Conservation (phyloP, 2,329 filamentous ascomycete genomes). For the Monosporascus sp. region DNA sequence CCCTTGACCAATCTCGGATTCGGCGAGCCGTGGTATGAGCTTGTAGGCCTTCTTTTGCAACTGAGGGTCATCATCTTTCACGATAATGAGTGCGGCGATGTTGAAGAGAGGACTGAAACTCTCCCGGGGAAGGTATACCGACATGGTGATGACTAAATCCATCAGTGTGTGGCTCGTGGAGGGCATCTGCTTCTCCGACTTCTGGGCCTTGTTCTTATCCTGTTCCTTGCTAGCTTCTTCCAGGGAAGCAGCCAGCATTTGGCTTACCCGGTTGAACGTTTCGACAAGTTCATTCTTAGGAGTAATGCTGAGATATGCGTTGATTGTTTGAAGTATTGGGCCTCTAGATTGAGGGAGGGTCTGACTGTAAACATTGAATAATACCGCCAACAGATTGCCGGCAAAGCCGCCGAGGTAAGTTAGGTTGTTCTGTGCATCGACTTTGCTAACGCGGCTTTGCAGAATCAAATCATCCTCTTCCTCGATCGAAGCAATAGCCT, state of each 20-base stretch:
- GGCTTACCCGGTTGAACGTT: constrained; percentile 82
- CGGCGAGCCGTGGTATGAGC: constrained; percentile 83
- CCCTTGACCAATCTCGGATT: constrained; percentile 70
- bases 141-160: constrained; percentile 95
- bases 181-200: constrained; percentile 67
- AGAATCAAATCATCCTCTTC: constrained; percentile 67
- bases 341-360: constrained; percentile 89
- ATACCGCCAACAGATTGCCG: constrained; percentile 84
- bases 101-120: constrained; percentile 83
- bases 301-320: constrained; percentile 87
- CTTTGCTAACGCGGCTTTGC: constrained; percentile 73
- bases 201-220: constrained; percentile 56
- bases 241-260: constrained; percentile 73
- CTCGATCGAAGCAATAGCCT: constrained; percentile 69
- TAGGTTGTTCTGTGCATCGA: constrained; percentile 72
- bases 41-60: constrained; percentile 99
- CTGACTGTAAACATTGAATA: constrained; percentile 99
- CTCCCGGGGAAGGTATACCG: constrained; percentile 82
- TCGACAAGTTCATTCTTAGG: constrained; percentile 73
- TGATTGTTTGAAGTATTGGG: constrained; percentile 89
- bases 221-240: constrained; percentile 51
- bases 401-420: constrained; percentile 74
- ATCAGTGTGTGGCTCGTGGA: constrained; percentile 92
- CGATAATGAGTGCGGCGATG: constrained; percentile 78
- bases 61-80: constrained; percentile 79